phyloP scores from a whole-genome alignment of 2,329 filamentous ascomycete species.

The Colletotrichum karsti region DNA sequence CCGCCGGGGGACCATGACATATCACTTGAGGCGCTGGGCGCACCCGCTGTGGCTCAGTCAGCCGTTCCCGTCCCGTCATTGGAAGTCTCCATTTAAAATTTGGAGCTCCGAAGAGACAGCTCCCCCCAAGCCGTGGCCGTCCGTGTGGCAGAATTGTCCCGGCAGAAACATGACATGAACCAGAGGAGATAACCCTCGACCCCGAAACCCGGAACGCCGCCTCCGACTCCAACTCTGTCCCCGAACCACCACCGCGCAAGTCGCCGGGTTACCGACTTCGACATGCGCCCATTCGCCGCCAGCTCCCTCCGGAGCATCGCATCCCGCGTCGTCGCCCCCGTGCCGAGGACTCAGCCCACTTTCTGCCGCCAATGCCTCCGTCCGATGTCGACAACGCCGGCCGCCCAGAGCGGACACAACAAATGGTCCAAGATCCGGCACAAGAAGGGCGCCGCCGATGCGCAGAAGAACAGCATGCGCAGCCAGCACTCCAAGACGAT shows the following conservation, averaged over 20 bases:
- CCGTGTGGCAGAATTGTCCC: not conserved
- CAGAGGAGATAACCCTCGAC: not conserved
- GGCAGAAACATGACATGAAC: slow-evolving; percentile 8
- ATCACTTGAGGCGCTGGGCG: not conserved
- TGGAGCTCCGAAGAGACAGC: slow-evolving; percentile 10
- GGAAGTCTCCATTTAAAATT: slow-evolving; percentile 9
- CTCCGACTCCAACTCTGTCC: not conserved
- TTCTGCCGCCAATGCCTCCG: slow-evolving; percentile 60
- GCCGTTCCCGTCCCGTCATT: not conserved
- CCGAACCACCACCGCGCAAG: not conserved
- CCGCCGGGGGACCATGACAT: slow-evolving; percentile 12
- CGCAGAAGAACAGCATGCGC: slow-evolving; percentile 78
- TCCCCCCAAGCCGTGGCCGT: not conserved
- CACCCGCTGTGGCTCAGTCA: slow-evolving; percentile 17
- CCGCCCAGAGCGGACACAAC: slow-evolving; percentile 76
- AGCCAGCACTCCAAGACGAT: slow-evolving; percentile 76
- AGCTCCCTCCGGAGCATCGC: slow-evolving; percentile 5
- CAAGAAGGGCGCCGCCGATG: slow-evolving; percentile 89
- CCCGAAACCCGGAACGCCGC: not conserved
- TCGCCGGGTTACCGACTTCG: not conserved
- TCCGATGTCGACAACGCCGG: slow-evolving; percentile 54
- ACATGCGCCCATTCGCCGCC: slow-evolving; percentile 16
- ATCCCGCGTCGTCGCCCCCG: not conserved
- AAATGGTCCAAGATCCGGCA: slow-evolving; percentile 98
- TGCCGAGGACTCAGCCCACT: slow-evolving; percentile 4